Evolutionary conservation across 1,139 yeast genomes (phyloP), one percentile per base, ranked within the genome.

Genomic region (Yamadazyma songkhlaensis): DNA sequence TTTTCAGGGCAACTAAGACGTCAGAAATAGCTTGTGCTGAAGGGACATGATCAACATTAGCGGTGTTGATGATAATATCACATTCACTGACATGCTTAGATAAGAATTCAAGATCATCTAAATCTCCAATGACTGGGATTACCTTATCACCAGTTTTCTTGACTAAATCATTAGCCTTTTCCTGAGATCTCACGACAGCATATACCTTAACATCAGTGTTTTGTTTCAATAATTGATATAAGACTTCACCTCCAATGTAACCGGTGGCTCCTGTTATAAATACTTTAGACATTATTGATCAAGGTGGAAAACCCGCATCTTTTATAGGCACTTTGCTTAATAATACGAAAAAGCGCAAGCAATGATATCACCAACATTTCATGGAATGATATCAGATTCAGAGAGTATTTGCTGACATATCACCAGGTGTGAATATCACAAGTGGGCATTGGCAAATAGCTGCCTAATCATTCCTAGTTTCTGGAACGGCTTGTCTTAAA

Each of bases 221-320:
- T 14, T 41, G 39, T 34, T 54, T 43, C 20, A 62, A 42, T 13
- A 62, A 38, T 41, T 57, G 53, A 43, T 56, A 47, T 31, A 65
- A 47, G 11, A 57, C 53, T 39, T 57, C 57, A 10, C 69, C 71
- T 7, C 70, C 72, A 36, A 65, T 60, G 41, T 56, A 65, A 4
- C 72, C 71, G 7, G 70, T 65, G n/a, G 65, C 68, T 21, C 72
- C 72, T 4, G 64, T 55, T 15, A 57, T 34, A 32, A 54, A 53
- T 23, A 53, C 53, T 34, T 45, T 49, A 29, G 33, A 26, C 7
- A 24, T 11, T 31, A 26, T 33, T 25, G 20, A 6, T 4, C 6
- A 6, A 17, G 17, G 21, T 11, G 12, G 11, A 23, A 23, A 23
- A 23, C 25, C 25, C 25, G 25, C 25, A 23, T n/a, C 11, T 23